A percentile compares a stretch with the other conserved stretches of the same genome.
phyloP scores from a whole-genome alignment of 176 grass and related monocot genomes.

The Hyparrhenia diplandra region DNA sequence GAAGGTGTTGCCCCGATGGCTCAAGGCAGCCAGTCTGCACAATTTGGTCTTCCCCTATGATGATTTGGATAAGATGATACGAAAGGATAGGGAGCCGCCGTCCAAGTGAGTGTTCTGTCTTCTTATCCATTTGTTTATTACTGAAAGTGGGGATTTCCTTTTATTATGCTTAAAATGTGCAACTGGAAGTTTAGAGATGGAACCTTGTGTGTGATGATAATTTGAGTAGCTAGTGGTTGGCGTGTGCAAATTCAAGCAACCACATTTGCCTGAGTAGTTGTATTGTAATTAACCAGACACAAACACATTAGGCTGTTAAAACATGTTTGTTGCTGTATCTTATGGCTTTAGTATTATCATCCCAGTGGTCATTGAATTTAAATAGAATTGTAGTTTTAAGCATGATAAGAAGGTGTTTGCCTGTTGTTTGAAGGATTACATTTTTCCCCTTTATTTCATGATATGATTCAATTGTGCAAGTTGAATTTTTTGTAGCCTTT shows the following conservation, averaged over 20 bases:
- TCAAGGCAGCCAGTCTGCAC: conserved; percentile 92
- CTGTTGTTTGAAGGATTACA: not conserved
- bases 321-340: not conserved
- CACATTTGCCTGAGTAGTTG: not conserved
- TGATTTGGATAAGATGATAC: conserved; percentile 87
- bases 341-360: not conserved
- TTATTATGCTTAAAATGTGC: not conserved
- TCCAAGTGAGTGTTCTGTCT: conserved; percentile 62
- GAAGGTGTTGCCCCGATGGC: conserved; percentile 66
- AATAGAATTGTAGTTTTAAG: not conserved
- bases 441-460: not conserved
- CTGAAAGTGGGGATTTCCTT: not conserved
- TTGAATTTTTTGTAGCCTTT: not conserved
- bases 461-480: not conserved
- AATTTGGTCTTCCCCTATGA: conserved; percentile 97
- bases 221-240: not conserved
- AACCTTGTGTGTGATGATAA: not conserved
- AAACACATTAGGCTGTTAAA: not conserved
- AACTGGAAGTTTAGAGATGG: not conserved
- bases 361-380: not conserved
- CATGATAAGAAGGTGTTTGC: not conserved
- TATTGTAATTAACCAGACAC: not conserved
- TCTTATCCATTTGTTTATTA: not conserved
- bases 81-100: conserved; percentile 80
- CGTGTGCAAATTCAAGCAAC: not conserved